These are phyloP conservation scores for Fusarium compactum DNA, from an alignment of 2,329 filamentous ascomycete species.

Conservation along the genomic window DNA sequence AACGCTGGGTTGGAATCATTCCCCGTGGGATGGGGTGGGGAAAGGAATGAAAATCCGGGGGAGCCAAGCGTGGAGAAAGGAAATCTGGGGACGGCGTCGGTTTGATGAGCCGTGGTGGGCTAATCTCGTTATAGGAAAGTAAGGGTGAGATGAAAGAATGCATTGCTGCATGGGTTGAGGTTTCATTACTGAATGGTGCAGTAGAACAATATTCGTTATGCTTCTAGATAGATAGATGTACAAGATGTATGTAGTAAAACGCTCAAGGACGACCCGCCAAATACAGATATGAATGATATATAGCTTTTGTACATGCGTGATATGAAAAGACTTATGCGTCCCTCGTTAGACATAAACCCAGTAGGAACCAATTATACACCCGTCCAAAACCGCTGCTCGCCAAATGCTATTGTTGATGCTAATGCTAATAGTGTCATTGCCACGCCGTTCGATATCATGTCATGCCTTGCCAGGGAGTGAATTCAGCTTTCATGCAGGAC, in stretches of 20 bases:
- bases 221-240: constrained; percentile 24
- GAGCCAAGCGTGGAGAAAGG: constrained; percentile 28
- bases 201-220: constrained; percentile 17
- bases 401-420: constrained; percentile 32
- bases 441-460: constrained; percentile 23
- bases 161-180: background rate
- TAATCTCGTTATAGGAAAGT: constrained; percentile 5
- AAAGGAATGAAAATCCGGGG: constrained; percentile 37
- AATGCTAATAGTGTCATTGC: constrained; percentile 32
- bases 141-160: background rate
- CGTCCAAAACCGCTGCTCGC: constrained; percentile 33
- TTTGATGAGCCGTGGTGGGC: constrained; percentile 13
- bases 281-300: constrained; percentile 9
- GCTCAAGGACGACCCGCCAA: constrained; percentile 4
- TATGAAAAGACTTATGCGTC: constrained; percentile 19
- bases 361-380: constrained; percentile 29
- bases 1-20: background rate
- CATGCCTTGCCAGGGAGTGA: constrained; percentile 20
- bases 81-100: constrained; percentile 18
- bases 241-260: constrained; percentile 6
- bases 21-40: constrained; percentile 22
- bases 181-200: constrained; percentile 10
- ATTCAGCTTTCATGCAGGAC: constrained; percentile 14
- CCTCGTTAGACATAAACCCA: constrained; percentile 14
- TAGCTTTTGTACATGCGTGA: constrained; percentile 37